These are phyloP conservation scores for Coniophora puteana DNA, from an alignment of 1,284 basidiomycete species.

Conservation along the genomic window DNA sequence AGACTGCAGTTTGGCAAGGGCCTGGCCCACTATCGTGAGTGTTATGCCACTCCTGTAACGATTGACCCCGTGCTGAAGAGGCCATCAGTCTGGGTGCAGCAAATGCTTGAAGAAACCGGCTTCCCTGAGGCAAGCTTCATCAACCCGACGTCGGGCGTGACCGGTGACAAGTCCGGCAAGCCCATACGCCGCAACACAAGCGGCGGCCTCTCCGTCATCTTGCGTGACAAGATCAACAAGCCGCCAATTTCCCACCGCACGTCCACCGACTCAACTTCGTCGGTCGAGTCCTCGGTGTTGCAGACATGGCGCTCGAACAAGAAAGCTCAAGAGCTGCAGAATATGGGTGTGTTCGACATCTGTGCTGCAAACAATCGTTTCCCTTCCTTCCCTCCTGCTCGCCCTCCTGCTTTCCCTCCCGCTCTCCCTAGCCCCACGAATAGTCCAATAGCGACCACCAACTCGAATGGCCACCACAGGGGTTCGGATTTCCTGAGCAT, in stretches of 20 bases:
- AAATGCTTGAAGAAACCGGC: conserved; percentile 12
- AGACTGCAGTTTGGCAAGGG: conserved; percentile 50
- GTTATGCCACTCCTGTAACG: not conserved
- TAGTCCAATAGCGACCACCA: too few relatives aligned
- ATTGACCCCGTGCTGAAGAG: not conserved
- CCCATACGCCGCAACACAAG: not conserved
- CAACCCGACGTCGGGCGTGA: not conserved
- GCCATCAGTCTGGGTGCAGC: conserved; percentile 15
- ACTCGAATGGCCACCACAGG: too few relatives aligned
- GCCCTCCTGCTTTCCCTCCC: too few relatives aligned
- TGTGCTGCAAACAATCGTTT: too few relatives aligned
- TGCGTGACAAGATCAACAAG: not conserved
- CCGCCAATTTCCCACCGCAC: not conserved
- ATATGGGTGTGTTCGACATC: too few relatives aligned
- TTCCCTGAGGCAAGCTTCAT: conserved; percentile 16
- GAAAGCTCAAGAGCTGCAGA: too few relatives aligned
- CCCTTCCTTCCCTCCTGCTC: too few relatives aligned
- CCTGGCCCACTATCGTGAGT: conserved; percentile 43
- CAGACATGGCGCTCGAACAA: conserved; percentile 9
- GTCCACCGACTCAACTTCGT: conserved; percentile 4
- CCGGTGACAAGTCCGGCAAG: not conserved
- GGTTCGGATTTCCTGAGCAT: too few relatives aligned
- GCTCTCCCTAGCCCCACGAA: too few relatives aligned
- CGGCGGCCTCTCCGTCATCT: not conserved
- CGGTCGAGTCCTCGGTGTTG: conserved; percentile 5